A percentile compares a stretch with the other conserved stretches of the same genome.
These are phyloP conservation scores for Austroboletus niveus DNA, from an alignment of 1,284 basidiomycete species.

Conservation along the genomic window DNA sequence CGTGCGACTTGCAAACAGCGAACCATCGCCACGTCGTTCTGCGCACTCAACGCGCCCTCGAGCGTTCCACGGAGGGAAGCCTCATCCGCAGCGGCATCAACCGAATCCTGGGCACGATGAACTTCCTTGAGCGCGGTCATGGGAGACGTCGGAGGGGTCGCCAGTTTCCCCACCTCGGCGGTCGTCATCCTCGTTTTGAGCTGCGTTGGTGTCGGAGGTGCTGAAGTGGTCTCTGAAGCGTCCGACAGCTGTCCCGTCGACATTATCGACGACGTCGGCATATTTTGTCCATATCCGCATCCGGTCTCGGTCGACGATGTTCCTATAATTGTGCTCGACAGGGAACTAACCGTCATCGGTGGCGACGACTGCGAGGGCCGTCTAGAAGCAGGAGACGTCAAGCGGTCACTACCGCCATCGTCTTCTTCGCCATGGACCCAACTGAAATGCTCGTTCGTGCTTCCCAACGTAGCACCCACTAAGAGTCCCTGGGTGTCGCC, in stretches of 20 bases:
- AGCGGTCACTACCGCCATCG: too few species aligned
- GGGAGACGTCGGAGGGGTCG: slow-evolving; percentile 1
- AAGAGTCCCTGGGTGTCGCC: slow-evolving; percentile 9
- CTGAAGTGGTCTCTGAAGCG: slow-evolving; percentile 2
- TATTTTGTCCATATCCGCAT: background rate
- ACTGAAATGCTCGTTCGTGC: background rate
- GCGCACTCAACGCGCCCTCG: slow-evolving; percentile 53
- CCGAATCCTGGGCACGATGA: slow-evolving; percentile 49
- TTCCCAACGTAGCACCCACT: background rate
- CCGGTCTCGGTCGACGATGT: background rate
- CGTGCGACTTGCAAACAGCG: slow-evolving; percentile 59
- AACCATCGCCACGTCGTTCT: slow-evolving; percentile 64
- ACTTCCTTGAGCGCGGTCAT: slow-evolving; percentile 36
- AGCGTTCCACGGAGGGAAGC: slow-evolving; percentile 59
- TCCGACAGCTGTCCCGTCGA: background rate
- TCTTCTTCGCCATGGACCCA: too few species aligned
- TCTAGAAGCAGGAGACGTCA: too few species aligned
- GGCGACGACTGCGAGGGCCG: background rate
- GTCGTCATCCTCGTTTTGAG: too few species aligned
- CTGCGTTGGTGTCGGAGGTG: slow-evolving; percentile 11
- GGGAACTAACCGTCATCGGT: background rate
- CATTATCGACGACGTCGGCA: background rate
- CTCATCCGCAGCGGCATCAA: slow-evolving; percentile 53
- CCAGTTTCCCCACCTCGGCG: background rate
- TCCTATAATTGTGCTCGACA: background rate